These are phyloP conservation scores for Chrysoporthe cubensis DNA, from an alignment of 2,329 filamentous ascomycete genomes.

Conservation along the genomic window DNA sequence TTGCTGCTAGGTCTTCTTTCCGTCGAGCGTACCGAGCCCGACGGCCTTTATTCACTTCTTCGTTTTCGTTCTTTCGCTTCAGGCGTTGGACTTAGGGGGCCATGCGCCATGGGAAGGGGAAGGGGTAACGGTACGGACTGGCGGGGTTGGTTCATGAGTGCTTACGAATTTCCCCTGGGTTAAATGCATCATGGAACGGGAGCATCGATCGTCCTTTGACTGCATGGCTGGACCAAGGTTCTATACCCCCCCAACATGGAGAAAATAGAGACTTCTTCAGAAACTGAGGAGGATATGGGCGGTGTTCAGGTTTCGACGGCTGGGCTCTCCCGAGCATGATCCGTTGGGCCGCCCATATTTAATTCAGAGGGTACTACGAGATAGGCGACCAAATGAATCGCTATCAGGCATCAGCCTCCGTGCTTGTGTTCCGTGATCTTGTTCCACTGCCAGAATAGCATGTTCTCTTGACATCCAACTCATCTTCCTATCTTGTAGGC, in stretches of 20 bases:
- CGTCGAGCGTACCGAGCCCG: not conserved
- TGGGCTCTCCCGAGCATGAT: not conserved
- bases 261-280: not conserved
- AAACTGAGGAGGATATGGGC: not conserved
- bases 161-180: not conserved
- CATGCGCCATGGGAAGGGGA: not conserved
- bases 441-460: not conserved
- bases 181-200: conserved; percentile 11
- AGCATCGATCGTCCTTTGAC: conserved; percentile 4
- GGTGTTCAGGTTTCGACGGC: conserved; percentile 1
- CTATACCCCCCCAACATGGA: conserved; percentile 13
- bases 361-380: not conserved
- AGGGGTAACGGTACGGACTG: not conserved
- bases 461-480: not conserved
- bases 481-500: not conserved
- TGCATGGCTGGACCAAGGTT: conserved; percentile 13
- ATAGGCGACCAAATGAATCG: not conserved
- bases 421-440: not conserved
- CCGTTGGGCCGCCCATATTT: not conserved
- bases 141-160: not conserved
- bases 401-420: not conserved
- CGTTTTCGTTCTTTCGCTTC: conserved; percentile 7
- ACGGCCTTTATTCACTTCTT: conserved; percentile 2
- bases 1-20: not conserved
- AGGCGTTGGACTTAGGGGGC: not conserved